These are phyloP conservation scores for Chaetoscypha palmicola DNA, from an alignment of 2,329 filamentous ascomycete genomes.

Conservation along the genomic window DNA sequence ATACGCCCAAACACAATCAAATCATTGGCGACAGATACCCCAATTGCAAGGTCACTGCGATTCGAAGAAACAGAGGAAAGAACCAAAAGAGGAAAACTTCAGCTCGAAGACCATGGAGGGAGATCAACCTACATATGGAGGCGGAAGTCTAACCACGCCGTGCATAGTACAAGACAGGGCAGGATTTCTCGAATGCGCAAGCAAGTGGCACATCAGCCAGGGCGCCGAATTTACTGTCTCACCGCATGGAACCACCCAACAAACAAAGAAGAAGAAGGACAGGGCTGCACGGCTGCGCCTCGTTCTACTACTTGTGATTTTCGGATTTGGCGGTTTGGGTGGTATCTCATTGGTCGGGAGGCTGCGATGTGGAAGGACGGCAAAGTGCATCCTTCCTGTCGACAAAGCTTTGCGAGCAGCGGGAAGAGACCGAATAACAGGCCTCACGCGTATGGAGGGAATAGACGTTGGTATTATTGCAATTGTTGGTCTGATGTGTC, in stretches of 20 bases:
- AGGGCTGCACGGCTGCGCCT: slow-evolving; percentile 2
- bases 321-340: background rate
- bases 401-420: background rate
- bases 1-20: background rate
- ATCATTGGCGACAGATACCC: background rate
- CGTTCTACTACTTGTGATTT: background rate
- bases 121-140: background rate
- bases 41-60: background rate
- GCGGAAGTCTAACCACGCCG: background rate
- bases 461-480: no score
- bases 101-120: slow-evolving; percentile 3
- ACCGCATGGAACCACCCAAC: slow-evolving; percentile 5
- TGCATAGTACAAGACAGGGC: background rate
- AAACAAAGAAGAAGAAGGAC: background rate
- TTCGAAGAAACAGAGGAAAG: slow-evolving; percentile 1
- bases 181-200: background rate
- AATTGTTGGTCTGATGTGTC: background rate
- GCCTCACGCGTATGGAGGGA: background rate
- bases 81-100: slow-evolving; percentile 6
- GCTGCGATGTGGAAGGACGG: background rate
- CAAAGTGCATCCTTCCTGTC: background rate
- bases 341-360: background rate
- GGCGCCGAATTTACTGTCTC: slow-evolving; percentile 3
- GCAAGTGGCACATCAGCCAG: slow-evolving; percentile 1
- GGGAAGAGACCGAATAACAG: background rate